Evolutionary conservation across 305 asterid genomes (phyloP), one percentile per base, ranked within the genome.

Genomic region (Withania somnifera): DNA sequence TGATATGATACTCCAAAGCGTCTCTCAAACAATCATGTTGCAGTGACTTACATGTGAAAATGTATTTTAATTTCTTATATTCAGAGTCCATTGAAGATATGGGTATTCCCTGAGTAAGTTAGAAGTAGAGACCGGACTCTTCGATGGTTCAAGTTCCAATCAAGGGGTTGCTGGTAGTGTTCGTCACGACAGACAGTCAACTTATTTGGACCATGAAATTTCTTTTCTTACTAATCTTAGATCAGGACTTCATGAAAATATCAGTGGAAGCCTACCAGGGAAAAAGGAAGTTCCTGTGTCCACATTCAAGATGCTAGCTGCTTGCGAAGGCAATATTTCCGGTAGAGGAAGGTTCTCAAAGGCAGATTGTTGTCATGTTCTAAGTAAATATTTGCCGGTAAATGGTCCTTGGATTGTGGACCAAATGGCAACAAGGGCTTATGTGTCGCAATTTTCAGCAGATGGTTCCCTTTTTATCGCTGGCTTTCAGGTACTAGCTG

Each of bases 391-490:
- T 88, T 83, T 95, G 88, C 98, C 98, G 0, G 91, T 91, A 79
- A 85, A 85, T 52, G 91, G 90, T 81, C 98, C 98, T 20, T 85
- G 87, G 88, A 87, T 91, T 82, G 94, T 95, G 69, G 98, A 95
- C 68, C 94, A 92, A 83, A 92, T 95, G 98, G 84, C 90, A 19
- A 90, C 92, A 20, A 88, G 97, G 86, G 97, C 97, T 82, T 95
- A 95, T 79, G 93, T 93, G 7, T 95, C 98, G 0, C 98, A 95
- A 81, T 95, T 93, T 87, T 93, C 98, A 11, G 85, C 89, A 5
- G 97, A 93, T 69, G 98, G 98, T 32, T 92, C 98, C 50, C 94
- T 90, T 81, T 90, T 93, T 56, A 79, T 95, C 78, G 97, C 98
- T 66, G 98, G 92, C 80, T 95, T 92, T 92, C 98, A 95, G 98